Evolutionary conservation across 192 early-diverging fungal species (phyloP).

Genomic region (Cetraspora pellucida): DNA sequence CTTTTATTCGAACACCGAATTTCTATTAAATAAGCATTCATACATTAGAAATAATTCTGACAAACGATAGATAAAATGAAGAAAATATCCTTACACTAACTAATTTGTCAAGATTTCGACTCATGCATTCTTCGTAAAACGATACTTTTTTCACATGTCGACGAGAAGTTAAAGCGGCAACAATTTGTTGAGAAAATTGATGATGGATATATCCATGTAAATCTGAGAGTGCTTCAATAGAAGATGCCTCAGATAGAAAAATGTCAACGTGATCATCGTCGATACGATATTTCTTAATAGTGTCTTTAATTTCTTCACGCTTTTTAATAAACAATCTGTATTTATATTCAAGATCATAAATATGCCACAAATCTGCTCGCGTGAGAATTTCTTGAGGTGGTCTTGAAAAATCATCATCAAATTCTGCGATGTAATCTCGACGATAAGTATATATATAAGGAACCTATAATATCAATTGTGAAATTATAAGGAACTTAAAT

Average conservation of each 20-base stretch:
- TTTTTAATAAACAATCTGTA: conserved; percentile 73
- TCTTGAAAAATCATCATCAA: conserved; percentile 31
- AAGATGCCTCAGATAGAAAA: conserved; percentile 47
- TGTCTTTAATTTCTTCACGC: conserved; percentile 54
- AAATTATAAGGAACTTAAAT: neutral
- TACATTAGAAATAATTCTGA: neutral
- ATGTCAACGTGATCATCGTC: conserved; percentile 54
- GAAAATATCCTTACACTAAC: neutral
- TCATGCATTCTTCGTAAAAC: neutral
- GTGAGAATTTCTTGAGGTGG: conserved; percentile 48
- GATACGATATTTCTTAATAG: conserved; percentile 51
- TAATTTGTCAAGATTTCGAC: neutral
- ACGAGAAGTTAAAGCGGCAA: neutral
- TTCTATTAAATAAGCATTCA: neutral
- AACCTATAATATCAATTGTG: conserved; percentile 44
- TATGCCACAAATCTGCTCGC: conserved; percentile 80
- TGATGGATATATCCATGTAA: conserved; percentile 67
- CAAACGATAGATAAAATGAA: neutral
- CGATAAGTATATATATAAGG: conserved; percentile 88
- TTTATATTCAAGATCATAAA: conserved; percentile 82
- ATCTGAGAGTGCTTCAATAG: neutral
- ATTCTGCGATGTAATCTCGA: conserved; percentile 72
- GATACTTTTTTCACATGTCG: neutral
- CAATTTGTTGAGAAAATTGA: conserved; percentile 41
- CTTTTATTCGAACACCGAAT: conserved; percentile 3